Percentiles rank a stretch among this genome's conserved stretches.
These are phyloP conservation scores for Sugiyamaella boreocaroliniensis DNA, from an alignment of 805 yeast species.

Conservation along the genomic window DNA sequence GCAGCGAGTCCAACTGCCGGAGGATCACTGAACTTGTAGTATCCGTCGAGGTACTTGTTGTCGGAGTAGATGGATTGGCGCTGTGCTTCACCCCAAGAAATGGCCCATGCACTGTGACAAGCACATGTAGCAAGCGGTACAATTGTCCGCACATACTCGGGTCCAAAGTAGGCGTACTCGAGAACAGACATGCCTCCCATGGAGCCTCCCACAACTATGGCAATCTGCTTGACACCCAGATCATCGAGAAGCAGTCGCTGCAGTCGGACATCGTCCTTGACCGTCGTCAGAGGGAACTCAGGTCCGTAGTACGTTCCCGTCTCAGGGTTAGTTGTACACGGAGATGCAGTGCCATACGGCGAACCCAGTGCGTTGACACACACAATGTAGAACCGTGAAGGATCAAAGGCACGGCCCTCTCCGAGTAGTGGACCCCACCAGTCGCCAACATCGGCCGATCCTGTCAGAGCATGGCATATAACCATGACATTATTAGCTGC, in stretches of 20 bases:
- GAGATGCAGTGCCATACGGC: constrained; percentile 94
- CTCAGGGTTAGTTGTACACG: constrained; percentile 71
- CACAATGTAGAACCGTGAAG: constrained; percentile 74
- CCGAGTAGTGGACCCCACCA: constrained; percentile 99
- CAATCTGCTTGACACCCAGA: constrained; percentile 70
- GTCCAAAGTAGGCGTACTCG: constrained; percentile 74
- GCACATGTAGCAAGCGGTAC: constrained; percentile 93
- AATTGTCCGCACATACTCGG: constrained; percentile 58
- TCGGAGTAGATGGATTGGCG: constrained; percentile 93
- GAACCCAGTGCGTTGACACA: constrained; percentile 93
- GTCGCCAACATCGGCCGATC: constrained; percentile 89
- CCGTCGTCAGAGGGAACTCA: constrained; percentile 86
- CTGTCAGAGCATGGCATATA: constrained; percentile 94
- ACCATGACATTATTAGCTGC: constrained; percentile 69
- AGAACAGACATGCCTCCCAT: constrained; percentile 98
- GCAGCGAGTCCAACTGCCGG: constrained; percentile 88
- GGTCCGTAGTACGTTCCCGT: constrained; percentile 84
- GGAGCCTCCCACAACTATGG: constrained; percentile 90
- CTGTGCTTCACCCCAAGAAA: constrained; percentile 98
- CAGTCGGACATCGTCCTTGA: constrained; percentile 83
- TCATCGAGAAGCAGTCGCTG: constrained; percentile 74
- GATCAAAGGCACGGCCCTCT: constrained; percentile 80
- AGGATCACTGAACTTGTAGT: constrained; percentile 67
- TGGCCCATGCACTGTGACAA: constrained; percentile 96
- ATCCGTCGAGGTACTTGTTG: constrained; percentile 89